These are phyloP conservation scores for Aureobasidium zeae DNA, from an alignment of 2,329 filamentous ascomycete species.

Conservation along the genomic window DNA sequence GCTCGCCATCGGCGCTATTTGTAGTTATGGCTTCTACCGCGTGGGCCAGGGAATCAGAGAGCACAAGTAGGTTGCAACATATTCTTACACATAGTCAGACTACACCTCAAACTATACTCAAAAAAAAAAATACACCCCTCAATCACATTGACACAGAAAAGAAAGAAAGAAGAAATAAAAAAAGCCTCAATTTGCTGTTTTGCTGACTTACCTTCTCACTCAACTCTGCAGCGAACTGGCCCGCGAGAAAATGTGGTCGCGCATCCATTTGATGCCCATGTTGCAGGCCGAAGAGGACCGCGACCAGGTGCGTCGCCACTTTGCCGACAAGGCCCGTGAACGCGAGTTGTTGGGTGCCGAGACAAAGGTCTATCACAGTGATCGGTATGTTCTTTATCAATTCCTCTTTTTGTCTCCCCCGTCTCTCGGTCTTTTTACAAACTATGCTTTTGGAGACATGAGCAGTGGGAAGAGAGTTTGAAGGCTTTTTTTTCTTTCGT, in stretches of 20 bases:
- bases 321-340: slow-evolving; percentile 81
- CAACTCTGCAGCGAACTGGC: slow-evolving; percentile 88
- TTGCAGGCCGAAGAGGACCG: slow-evolving; percentile 96
- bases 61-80: slow-evolving; percentile 60
- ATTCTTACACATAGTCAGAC: no score
- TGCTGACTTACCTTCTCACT: no score
- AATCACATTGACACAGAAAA: not conserved
- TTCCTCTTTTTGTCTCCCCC: no score
- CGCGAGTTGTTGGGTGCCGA: slow-evolving; percentile 80
- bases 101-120: not conserved
- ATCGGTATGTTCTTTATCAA: slow-evolving; percentile 56
- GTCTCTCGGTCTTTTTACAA: no score
- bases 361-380: slow-evolving; percentile 76
- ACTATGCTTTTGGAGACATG: no score
- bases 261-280: slow-evolving; percentile 87
- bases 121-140: not conserved
- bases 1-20: slow-evolving; percentile 63
- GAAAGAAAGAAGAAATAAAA: not conserved
- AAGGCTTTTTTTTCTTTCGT: no score
- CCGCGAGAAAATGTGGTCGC: slow-evolving; percentile 96
- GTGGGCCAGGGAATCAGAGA: slow-evolving; percentile 75
- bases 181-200: not conserved
- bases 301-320: slow-evolving; percentile 78
- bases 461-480: no score
- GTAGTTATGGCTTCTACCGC: slow-evolving; percentile 87